Evolutionary conservation across 306 rosid genomes (phyloP).

Genomic region (Sphenostylis stenocarpa): DNA sequence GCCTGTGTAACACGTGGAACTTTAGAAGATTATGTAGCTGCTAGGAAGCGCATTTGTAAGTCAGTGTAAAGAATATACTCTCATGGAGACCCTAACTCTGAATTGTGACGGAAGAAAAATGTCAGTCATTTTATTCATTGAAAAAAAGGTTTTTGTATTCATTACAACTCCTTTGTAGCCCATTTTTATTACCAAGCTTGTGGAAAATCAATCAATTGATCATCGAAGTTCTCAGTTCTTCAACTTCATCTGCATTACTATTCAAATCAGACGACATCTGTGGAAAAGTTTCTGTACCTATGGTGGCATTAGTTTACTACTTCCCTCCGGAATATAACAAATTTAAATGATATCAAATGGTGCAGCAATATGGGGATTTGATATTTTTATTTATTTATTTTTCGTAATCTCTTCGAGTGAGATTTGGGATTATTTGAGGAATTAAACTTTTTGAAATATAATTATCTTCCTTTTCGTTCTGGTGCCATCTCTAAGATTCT

Average conservation of each 20-base stretch:
- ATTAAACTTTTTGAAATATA: not conserved
- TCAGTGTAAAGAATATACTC: constrained; percentile 46
- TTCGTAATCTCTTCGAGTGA: constrained; percentile 1
- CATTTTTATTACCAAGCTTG: not conserved
- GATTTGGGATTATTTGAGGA: not conserved
- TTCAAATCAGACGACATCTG: not conserved
- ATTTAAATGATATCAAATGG: constrained; percentile 5
- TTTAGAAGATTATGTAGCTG: constrained; percentile 17
- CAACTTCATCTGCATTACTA: constrained; percentile 5
- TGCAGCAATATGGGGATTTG: not conserved
- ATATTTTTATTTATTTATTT: not conserved
- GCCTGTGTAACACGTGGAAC: constrained; percentile 59
- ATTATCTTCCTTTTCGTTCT: not conserved
- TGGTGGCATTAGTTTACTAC: not conserved
- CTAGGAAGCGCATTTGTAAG: constrained; percentile 42
- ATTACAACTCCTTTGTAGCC: constrained; percentile 6
- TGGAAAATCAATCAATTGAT: constrained; percentile 31
- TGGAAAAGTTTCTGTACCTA: not conserved
- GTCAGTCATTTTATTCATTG: not conserved
- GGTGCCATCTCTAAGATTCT: not conserved
- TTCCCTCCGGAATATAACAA: not conserved
- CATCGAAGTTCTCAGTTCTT: constrained; percentile 10
- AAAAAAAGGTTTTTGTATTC: constrained; percentile 17
- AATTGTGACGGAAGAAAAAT: constrained; percentile 27
- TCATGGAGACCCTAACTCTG: constrained; percentile 25